phyloP scores from a whole-genome alignment of 768 basidiomycete species.

The Vararia minispora region DNA sequence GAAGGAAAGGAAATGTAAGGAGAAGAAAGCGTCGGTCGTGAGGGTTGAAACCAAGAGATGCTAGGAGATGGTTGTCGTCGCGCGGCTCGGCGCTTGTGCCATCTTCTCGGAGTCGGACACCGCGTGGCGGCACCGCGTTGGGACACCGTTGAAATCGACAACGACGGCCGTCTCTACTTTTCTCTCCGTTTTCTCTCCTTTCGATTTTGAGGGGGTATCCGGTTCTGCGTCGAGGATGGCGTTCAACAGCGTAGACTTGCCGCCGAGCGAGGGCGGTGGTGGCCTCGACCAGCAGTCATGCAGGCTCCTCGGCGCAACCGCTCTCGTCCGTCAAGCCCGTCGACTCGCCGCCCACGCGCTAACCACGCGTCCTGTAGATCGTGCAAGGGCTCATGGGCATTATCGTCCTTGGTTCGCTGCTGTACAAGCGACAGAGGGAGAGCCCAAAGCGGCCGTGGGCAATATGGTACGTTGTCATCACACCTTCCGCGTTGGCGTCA shows the following conservation, averaged over 20 bases:
- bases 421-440: conserved; percentile 86
- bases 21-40: not conserved
- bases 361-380: conserved; percentile 30
- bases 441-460: conserved; percentile 78
- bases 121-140: not conserved
- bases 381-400: conserved; percentile 87
- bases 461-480: conserved; percentile 57
- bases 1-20: too few species aligned
- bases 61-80: not conserved
- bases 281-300: conserved; percentile 33
- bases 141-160: not conserved
- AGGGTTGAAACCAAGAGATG: not conserved
- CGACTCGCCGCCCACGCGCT: not conserved
- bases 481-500: not conserved
- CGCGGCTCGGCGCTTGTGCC: not conserved
- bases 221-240: too few species aligned
- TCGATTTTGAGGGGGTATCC: too few species aligned
- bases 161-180: too few species aligned
- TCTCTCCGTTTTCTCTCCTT: too few species aligned
- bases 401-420: conserved; percentile 75
- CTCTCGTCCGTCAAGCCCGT: conserved; percentile 24
- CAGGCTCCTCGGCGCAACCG: conserved; percentile 36
- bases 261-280: too few species aligned
- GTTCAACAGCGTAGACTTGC: too few species aligned
- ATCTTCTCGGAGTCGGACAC: not conserved